These are phyloP conservation scores for Kodamaea anthophila DNA, from an alignment of 1,139 yeast species.

Conservation along the genomic window DNA sequence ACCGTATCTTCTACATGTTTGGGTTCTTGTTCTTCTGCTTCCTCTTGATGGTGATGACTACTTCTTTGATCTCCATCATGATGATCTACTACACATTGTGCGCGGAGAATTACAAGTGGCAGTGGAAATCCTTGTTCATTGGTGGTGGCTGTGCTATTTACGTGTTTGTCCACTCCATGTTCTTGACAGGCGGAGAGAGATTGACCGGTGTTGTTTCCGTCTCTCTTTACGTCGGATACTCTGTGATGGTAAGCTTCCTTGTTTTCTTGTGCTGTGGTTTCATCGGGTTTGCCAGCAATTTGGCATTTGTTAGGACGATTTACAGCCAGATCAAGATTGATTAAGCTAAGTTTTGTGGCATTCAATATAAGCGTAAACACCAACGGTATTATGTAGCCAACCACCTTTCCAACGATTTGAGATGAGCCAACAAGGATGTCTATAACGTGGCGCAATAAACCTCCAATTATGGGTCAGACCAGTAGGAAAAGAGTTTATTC, in stretches of 20 bases:
- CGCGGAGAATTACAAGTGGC: slow-evolving; percentile 94
- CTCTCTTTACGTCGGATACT: slow-evolving; percentile 82
- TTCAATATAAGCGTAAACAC: no score
- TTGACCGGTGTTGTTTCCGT: slow-evolving; percentile 74
- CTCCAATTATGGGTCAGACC: no score
- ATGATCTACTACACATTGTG: slow-evolving; percentile 82
- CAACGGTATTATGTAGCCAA: no score
- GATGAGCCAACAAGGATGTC: no score
- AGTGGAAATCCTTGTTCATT: slow-evolving; percentile 84
- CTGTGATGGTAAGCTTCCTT: slow-evolving; percentile 60
- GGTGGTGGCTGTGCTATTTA: slow-evolving; percentile 90
- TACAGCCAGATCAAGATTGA: slow-evolving; percentile 86
- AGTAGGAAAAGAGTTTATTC: no score
- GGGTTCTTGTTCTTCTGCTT: slow-evolving; percentile 92
- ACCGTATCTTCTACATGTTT: slow-evolving; percentile 92
- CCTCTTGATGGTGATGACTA: slow-evolving; percentile 72
- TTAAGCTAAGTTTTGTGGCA: no score
- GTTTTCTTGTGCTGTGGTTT: slow-evolving; percentile 84
- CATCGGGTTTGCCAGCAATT: slow-evolving; percentile 72
- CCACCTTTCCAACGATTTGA: no score
- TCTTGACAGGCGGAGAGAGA: slow-evolving; percentile 58
- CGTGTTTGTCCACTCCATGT: slow-evolving; percentile 76
- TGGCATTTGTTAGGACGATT: slow-evolving; percentile 71
- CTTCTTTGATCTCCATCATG: slow-evolving; percentile 73
- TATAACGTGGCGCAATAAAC: no score